phyloP scores from a whole-genome alignment of 2,329 filamentous ascomycete species.

The Trichophyton benhamiae region DNA sequence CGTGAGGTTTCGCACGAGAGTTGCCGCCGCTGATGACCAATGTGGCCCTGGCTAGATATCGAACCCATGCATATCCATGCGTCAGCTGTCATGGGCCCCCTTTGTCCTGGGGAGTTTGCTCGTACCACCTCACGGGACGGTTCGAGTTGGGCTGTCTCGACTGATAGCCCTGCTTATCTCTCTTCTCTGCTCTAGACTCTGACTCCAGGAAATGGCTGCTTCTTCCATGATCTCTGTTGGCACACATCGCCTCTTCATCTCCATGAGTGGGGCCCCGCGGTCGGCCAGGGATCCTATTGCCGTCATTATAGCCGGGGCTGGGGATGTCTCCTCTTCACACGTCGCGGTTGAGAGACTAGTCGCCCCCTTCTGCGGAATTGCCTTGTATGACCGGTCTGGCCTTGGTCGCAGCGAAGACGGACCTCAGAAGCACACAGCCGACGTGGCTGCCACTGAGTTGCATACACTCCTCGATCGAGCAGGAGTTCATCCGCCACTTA shows the following conservation, averaged over 20 bases:
- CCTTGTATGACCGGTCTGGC: conserved; percentile 30
- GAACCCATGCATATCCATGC: not conserved
- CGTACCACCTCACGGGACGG: not conserved
- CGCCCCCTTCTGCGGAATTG: conserved; percentile 18
- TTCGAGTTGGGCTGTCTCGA: not conserved
- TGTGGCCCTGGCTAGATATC: not conserved
- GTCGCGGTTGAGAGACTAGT: conserved; percentile 23
- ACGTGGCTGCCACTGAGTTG: conserved; percentile 22
- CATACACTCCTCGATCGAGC: conserved; percentile 19
- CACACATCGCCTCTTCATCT: conserved; percentile 23
- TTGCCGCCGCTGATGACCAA: not conserved
- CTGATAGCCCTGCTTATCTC: not conserved
- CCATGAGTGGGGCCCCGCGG: conserved; percentile 20
- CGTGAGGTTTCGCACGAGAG: not conserved
- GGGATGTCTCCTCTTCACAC: conserved; percentile 26
- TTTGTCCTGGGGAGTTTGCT: not conserved
- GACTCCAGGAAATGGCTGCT: not conserved
- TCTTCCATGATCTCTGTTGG: conserved; percentile 19
- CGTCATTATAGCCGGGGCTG: conserved; percentile 25
- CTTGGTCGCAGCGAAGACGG: conserved; percentile 25
- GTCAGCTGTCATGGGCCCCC: not conserved
- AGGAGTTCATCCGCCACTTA: conserved; percentile 19
- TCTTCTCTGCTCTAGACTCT: not conserved
- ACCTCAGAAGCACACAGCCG: conserved; percentile 13
- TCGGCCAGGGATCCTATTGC: conserved; percentile 20